phyloP scores from a whole-genome alignment of 1,139 yeast genomes.

The Kazachstania sp. region DNA sequence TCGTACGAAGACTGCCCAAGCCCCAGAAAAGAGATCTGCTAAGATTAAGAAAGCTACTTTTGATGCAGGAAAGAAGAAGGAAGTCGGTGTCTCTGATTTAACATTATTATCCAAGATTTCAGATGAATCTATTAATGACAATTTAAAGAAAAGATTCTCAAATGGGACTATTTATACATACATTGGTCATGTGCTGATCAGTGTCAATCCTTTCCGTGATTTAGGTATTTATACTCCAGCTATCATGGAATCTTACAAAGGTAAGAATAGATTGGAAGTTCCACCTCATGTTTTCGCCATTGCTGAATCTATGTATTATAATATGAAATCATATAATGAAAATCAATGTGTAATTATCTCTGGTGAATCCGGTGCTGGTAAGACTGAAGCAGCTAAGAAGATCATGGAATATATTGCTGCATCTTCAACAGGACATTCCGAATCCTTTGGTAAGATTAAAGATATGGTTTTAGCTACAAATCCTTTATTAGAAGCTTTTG shows the following conservation, averaged over 20 bases:
- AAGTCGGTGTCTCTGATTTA: slow-evolving; percentile 94
- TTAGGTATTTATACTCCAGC: slow-evolving; percentile 87
- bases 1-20: slow-evolving; percentile 49
- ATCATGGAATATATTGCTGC: slow-evolving; percentile 98
- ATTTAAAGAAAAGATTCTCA: slow-evolving; percentile 78
- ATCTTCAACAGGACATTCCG: slow-evolving; percentile 53
- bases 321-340: slow-evolving; percentile 88
- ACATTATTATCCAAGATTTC: slow-evolving; percentile 81
- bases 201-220: slow-evolving; percentile 94
- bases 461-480: slow-evolving; percentile 98
- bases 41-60: slow-evolving; percentile 83
- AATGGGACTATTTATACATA: slow-evolving; percentile 86
- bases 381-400: slow-evolving; percentile 96
- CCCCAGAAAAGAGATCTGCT: slow-evolving; percentile 42
- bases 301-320: slow-evolving; percentile 95
- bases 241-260: slow-evolving; percentile 67
- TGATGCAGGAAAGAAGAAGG: slow-evolving; percentile 82
- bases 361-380: slow-evolving; percentile 99
- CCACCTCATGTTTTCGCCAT: slow-evolving; percentile 99
- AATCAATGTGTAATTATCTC: slow-evolving; percentile 97
- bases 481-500: slow-evolving; percentile 92
- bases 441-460: slow-evolving; percentile 70
- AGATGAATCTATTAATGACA: slow-evolving; percentile 89
- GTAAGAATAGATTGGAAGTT: slow-evolving; percentile 87
- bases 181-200: slow-evolving; percentile 81